These are phyloP conservation scores for Xylaria sp. DNA, from an alignment of 2,329 filamentous ascomycete genomes.

Conservation along the genomic window DNA sequence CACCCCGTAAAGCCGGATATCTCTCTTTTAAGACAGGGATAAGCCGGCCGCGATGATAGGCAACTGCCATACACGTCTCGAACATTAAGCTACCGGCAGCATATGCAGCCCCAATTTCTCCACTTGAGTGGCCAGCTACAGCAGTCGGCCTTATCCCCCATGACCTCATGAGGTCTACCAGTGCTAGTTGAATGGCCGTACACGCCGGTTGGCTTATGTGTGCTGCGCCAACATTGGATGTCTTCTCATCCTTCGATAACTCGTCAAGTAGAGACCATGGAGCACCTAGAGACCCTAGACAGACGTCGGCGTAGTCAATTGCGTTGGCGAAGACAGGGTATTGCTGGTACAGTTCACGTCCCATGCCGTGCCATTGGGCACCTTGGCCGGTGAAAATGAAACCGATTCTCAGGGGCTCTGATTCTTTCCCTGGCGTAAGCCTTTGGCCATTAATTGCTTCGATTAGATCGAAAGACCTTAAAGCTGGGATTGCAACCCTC, in stretches of 20 bases:
- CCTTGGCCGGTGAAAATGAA: conserved; percentile 58
- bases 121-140: conserved; percentile 56
- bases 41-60: conserved; percentile 62
- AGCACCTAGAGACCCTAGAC: conserved; percentile 48
- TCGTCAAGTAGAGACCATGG: conserved; percentile 54
- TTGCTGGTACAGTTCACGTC: conserved; percentile 54
- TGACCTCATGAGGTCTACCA: conserved; percentile 52
- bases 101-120: conserved; percentile 60
- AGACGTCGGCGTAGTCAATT: conserved; percentile 52
- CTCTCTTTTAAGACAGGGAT: conserved; percentile 56
- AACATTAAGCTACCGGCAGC: conserved; percentile 58
- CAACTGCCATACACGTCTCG: conserved; percentile 59
- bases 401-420: conserved; percentile 52
- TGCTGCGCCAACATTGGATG: conserved; percentile 52
- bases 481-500: conserved; percentile 57
- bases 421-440: conserved; percentile 52
- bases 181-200: conserved; percentile 54
- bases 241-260: conserved; percentile 51
- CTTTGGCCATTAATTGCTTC: conserved; percentile 56
- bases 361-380: conserved; percentile 57
- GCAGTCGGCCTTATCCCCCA: conserved; percentile 53
- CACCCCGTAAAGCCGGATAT: conserved; percentile 56
- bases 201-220: conserved; percentile 56
- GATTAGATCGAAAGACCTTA: conserved; percentile 58
- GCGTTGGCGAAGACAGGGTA: conserved; percentile 53